Percentiles rank a stretch among this genome's conserved stretches.
These are phyloP conservation scores for Fusarium sp. DNA, from an alignment of 2,329 filamentous ascomycete species.

Conservation along the genomic window DNA sequence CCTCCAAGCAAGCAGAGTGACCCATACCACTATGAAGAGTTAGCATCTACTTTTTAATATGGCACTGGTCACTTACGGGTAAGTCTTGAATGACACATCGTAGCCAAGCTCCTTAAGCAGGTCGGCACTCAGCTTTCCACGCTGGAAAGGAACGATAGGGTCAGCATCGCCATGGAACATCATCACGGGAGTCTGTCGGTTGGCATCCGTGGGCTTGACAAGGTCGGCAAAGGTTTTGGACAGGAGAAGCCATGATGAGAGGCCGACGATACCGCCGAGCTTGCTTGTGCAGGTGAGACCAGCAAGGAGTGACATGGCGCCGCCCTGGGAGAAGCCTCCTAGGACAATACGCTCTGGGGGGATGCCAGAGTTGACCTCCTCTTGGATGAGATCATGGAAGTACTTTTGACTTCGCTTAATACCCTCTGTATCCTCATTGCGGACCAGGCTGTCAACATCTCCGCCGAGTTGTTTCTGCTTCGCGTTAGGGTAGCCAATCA, in stretches of 20 bases:
- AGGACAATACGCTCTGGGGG: conserved; percentile 84
- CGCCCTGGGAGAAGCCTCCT: conserved; percentile 87
- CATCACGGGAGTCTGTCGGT: conserved; percentile 81
- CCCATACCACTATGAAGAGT: conserved; percentile 65
- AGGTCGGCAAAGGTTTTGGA: conserved; percentile 55
- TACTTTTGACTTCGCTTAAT: conserved; percentile 78
- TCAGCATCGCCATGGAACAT: conserved; percentile 89
- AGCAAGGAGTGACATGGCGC: conserved; percentile 84
- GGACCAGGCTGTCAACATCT: conserved; percentile 43
- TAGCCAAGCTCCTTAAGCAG: conserved; percentile 75
- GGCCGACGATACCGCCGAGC: conserved; percentile 86
- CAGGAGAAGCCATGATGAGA: conserved; percentile 84
- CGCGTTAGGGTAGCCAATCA: neutral
- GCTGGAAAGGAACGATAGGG: conserved; percentile 73
- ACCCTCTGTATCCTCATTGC: conserved; percentile 73
- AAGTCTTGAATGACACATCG: conserved; percentile 79
- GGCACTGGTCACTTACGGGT: conserved; percentile 63
- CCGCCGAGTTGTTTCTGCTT: conserved; percentile 48
- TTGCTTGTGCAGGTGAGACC: conserved; percentile 78
- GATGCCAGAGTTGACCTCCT: conserved; percentile 83
- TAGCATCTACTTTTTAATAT: neutral
- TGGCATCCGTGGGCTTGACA: conserved; percentile 53
- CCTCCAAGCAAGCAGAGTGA: conserved; percentile 79
- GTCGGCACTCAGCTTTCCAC: conserved; percentile 74
- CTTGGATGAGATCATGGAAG: conserved; percentile 80